Evolutionary conservation across 1,284 basidiomycete genomes (phyloP), one percentile per base, ranked within the genome.

Genomic region (Trametes sp.): DNA sequence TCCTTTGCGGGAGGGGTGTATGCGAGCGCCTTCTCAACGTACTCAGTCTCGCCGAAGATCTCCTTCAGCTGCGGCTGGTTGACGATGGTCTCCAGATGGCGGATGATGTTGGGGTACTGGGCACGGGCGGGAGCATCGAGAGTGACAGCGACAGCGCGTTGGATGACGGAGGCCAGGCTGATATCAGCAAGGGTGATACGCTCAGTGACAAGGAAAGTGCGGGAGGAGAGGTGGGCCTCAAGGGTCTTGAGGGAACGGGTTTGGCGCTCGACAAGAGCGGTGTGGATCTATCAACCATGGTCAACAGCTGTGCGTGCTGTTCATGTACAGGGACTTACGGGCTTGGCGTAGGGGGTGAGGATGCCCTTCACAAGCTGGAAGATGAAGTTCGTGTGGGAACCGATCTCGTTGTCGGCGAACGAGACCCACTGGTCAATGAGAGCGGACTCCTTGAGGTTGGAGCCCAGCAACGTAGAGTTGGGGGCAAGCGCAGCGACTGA

Each of bases 121-220:
- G 82, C 80, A 64, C 94, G 89, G 53, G 81, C 72, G 49, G 84
- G 70, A 11, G 88, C 86, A 71, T 94, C 95, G 68, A 94, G 69
- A 67, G 85, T 84, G 69, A 82, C 58, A 8, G 65, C 54, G 66
- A 84, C 80, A 7, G 82, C 80, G 68, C 80, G 81, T 68, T 81
- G 81, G 68, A 94, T 75, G 72, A 83, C 69, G 45, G 82, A 77
- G 46, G 90, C 94, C 68, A 95, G 69, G 70, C 81, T 78, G 78
- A 98, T 79, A 75, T 99, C 97, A 69, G 96, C 97, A 57, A 97
- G 84, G 64, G 96, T 95, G 83, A 98, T 90, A 72, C 96, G 94
- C 78, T 98, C 94, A 72, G 90, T 91, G 60, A 96, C 95, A 72
- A 98, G 86, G 87, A 90, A 98, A 58, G 97, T 99, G 74, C 87